Evolutionary conservation across 2,329 filamentous ascomycete genomes (phyloP), one percentile per base, ranked within the genome.

Genomic region (Botrytis aclada): DNA sequence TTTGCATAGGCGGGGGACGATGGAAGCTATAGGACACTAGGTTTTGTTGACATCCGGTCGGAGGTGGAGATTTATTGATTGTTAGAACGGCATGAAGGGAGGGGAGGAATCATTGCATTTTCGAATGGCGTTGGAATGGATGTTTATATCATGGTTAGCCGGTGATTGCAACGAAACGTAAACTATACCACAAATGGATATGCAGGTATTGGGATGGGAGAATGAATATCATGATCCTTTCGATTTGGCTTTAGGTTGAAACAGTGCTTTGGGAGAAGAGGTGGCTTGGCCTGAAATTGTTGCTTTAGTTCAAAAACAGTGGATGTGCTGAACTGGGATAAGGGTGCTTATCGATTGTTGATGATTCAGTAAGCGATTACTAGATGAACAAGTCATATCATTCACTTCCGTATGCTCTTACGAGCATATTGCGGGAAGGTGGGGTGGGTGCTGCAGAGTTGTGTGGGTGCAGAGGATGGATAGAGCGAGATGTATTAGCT

Each of bases 31-130:
- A 20, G 7, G n/a, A 56, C n/a, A n/a, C 32, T 58, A 43, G 65
- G 34, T 67, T 25, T 37, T 18, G 25, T 67, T 41, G 64, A 56
- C 32, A 69, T 58, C 25, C 10, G 7, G n/a, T 37, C n/a, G 12
- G 47, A 22, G 3, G 34, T 39, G 29, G 18, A 51, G 37, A 41
- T 25, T 65, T n/a, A 69, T 56, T 69, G 41, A 56, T 56, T 32
- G 47, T 29, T 56, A 39, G 47, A 37, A n/a, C 47, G 45, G 45
- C n/a, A 39, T 16, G 69, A 37, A 37, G 9, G 14, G 39, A 22
- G 69, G 65, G 32, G 65, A 69, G 65, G 47, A 41, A 69, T 56
- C 65, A 58, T 69, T 69, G 65, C 65, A 69, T 69, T 56, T 69
- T 67, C 47, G 18, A 56, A 69, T 69, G 65, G 65, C 65, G 65